phyloP scores from a whole-genome alignment of 257 asterid species.

The Solanum microdontum region DNA sequence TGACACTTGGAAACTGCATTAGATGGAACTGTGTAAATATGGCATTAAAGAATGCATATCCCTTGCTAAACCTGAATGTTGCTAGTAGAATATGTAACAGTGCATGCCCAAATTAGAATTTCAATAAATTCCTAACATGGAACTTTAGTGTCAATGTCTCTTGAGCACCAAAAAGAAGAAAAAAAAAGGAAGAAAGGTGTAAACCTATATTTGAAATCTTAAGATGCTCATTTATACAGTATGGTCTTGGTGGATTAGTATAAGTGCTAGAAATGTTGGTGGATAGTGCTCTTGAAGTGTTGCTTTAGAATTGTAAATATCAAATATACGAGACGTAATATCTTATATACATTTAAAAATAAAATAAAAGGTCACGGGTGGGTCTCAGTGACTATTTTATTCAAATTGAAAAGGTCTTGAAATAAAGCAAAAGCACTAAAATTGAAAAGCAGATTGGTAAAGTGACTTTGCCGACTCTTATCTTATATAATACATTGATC shows the following conservation, averaged over 20 bases:
- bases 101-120: background rate
- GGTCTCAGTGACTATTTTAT: background rate
- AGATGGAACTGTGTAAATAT: background rate
- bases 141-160: background rate
- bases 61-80: background rate
- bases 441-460: background rate
- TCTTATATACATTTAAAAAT: background rate
- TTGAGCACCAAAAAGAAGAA: background rate
- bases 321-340: background rate
- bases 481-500: background rate
- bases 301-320: background rate
- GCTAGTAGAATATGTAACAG: background rate
- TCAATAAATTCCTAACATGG: background rate
- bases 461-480: background rate
- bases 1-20: background rate
- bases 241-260: background rate
- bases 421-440: background rate
- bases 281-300: background rate
- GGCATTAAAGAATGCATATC: background rate
- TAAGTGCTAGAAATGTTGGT: background rate
- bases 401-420: background rate
- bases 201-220: background rate
- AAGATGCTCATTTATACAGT: background rate
- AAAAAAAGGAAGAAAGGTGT: background rate
- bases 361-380: background rate